Conservation (phyloP, 2,329 filamentous ascomycete genomes). For the Colletotrichum ledebouriae region DNA sequence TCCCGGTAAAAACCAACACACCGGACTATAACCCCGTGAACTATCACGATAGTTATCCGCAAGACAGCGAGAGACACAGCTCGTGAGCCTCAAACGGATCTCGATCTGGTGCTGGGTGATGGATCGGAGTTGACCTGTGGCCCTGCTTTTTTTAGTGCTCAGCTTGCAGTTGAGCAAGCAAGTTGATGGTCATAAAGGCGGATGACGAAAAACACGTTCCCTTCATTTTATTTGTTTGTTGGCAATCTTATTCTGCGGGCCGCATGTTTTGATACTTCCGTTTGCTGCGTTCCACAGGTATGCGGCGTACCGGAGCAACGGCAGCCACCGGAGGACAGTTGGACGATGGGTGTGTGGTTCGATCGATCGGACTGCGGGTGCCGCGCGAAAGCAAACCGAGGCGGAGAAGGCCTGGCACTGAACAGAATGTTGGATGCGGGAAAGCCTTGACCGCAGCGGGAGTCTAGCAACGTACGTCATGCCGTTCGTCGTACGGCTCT, state of each 20-base stretch:
- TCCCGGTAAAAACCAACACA: not conserved
- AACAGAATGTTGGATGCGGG: slow-evolving; percentile 20
- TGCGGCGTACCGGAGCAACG: slow-evolving; percentile 38
- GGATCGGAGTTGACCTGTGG: not conserved
- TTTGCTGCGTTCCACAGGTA: slow-evolving; percentile 29
- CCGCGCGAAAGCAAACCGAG: slow-evolving; percentile 14
- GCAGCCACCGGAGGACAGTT: slow-evolving; percentile 31
- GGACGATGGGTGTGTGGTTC: slow-evolving; percentile 28
- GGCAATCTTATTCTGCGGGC: slow-evolving; percentile 35
- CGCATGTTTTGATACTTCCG: slow-evolving; percentile 33
- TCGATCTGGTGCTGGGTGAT: slow-evolving; percentile 24
- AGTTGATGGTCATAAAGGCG: not conserved
- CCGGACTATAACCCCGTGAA: not conserved
- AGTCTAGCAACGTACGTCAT: slow-evolving; percentile 30
- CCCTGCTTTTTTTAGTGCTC: slow-evolving; percentile 11
- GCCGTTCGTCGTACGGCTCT: slow-evolving; percentile 19
- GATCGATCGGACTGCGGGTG: slow-evolving; percentile 27
- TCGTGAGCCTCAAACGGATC: slow-evolving; percentile 6
- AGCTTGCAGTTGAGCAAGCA: slow-evolving; percentile 13
- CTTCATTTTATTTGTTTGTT: slow-evolving; percentile 37
- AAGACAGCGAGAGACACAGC: not conserved
- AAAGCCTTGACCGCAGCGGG: slow-evolving; percentile 24
- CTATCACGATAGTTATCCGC: not conserved
- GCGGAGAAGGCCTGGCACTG: slow-evolving; percentile 15
- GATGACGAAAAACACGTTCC: slow-evolving; percentile 39